Conservation (phyloP, 768 basidiomycete species). For the Lactarius hatsudake region DNA sequence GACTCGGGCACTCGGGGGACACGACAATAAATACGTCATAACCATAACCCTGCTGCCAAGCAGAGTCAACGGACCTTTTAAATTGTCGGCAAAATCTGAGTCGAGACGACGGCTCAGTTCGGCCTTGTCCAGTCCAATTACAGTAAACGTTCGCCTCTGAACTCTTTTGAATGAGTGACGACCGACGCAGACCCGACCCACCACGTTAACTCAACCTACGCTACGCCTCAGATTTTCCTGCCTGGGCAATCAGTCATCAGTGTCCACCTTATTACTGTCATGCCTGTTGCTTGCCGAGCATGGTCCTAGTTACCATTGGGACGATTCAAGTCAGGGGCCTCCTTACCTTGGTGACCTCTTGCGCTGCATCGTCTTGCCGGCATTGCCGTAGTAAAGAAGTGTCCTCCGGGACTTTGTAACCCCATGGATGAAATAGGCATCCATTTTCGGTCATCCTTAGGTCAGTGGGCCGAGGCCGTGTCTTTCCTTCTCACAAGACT, state of each 20-base stretch:
- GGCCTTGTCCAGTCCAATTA: background rate
- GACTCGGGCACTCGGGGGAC: no score
- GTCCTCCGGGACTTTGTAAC: background rate
- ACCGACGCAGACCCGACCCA: background rate
- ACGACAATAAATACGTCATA: background rate
- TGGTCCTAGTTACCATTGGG: background rate
- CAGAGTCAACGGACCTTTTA: background rate
- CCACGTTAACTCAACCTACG: background rate
- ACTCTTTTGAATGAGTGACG: background rate
- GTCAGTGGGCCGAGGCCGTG: background rate
- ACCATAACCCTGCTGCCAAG: slow-evolving; percentile 10
- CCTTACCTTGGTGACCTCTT: background rate
- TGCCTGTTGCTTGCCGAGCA: background rate
- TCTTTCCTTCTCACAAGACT: background rate
- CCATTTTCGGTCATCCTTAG: background rate
- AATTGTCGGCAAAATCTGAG: background rate
- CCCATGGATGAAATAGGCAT: background rate
- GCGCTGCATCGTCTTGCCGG: background rate
- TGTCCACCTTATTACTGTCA: background rate
- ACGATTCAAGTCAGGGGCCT: background rate
- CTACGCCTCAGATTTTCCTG: background rate
- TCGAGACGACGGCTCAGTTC: slow-evolving; percentile 3
- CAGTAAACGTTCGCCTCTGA: background rate
- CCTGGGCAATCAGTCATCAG: background rate
- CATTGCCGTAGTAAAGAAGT: background rate